Conservation (phyloP, 768 basidiomycete species). For the Dentipellis sp. region DNA sequence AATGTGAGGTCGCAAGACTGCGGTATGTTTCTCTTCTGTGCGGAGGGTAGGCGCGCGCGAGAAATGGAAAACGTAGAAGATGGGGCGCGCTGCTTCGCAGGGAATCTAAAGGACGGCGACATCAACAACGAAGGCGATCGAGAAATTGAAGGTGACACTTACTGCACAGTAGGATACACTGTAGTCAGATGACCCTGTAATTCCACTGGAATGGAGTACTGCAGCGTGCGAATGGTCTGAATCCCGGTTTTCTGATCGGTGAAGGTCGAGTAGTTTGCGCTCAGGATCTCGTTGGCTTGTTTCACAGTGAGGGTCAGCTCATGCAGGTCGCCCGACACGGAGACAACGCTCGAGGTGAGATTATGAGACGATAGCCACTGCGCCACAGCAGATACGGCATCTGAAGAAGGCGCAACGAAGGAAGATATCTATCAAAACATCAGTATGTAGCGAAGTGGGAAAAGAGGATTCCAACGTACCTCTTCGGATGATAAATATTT, state of each 20-base stretch:
- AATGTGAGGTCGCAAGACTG: neutral
- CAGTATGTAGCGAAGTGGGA: neutral
- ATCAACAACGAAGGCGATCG: too few species aligned
- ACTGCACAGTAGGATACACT: constrained; percentile 12
- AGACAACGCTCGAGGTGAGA: constrained; percentile 1
- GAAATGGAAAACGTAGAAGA: too few species aligned
- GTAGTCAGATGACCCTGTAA: constrained; percentile 12
- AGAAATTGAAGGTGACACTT: neutral
- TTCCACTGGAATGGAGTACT: constrained; percentile 12
- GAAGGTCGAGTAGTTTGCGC: constrained; percentile 12
- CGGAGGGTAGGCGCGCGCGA: too few species aligned
- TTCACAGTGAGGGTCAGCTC: constrained; percentile 4
- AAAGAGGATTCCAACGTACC: neutral
- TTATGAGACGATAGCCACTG: constrained; percentile 5
- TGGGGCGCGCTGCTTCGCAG: too few species aligned
- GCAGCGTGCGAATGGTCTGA: constrained; percentile 10
- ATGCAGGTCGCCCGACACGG: constrained; percentile 22
- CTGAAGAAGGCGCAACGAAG: constrained; percentile 3
- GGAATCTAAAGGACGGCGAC: too few species aligned
- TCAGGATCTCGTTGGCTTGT: constrained; percentile 11
- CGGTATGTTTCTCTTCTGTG: too few species aligned
- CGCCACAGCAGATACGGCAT: constrained; percentile 2
- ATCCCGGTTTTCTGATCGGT: constrained; percentile 2
- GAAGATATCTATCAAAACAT: neutral
- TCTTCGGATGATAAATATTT: neutral